A percentile compares a stretch with the other conserved stretches of the same genome.
phyloP scores from a whole-genome alignment of 1,284 basidiomycete species.

The Gymnopus androsaceus region DNA sequence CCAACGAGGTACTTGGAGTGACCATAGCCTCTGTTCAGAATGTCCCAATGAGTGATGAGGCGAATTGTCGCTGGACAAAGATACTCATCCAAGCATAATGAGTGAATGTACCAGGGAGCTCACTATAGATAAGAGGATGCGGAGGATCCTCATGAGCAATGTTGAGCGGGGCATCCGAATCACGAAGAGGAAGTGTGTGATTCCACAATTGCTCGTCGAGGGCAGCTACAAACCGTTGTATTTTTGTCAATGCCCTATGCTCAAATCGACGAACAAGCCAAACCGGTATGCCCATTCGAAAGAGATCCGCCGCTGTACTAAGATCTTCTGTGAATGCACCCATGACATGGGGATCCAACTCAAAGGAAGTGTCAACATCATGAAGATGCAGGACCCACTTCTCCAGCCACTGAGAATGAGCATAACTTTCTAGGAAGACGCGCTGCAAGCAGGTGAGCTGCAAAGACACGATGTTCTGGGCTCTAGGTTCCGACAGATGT shows the following conservation, averaged over 20 bases:
- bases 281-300: conserved; percentile 1
- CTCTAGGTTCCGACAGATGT: not conserved
- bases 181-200: not conserved
- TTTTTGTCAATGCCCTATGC: not conserved
- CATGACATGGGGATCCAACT: not conserved
- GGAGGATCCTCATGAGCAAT: not conserved
- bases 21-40: not conserved
- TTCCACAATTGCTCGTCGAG: not conserved
- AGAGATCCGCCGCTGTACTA: not conserved
- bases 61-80: not conserved
- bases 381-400: not conserved
- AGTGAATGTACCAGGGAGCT: not conserved
- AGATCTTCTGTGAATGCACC: conserved; percentile 12
- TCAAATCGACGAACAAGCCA: conserved; percentile 5
- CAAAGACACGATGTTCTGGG: not conserved
- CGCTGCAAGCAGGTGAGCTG: not conserved
- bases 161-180: not conserved
- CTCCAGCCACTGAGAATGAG: conserved; percentile 1
- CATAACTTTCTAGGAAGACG: not conserved
- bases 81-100: not conserved
- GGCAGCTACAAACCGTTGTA: not conserved
- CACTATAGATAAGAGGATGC: conserved; percentile 10
- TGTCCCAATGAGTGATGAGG: not conserved
- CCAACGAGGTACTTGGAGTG: not conserved
- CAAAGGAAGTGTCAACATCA: not conserved